These are phyloP conservation scores for Candida gigantensis DNA, from an alignment of 1,139 yeast genomes.

Conservation along the genomic window DNA sequence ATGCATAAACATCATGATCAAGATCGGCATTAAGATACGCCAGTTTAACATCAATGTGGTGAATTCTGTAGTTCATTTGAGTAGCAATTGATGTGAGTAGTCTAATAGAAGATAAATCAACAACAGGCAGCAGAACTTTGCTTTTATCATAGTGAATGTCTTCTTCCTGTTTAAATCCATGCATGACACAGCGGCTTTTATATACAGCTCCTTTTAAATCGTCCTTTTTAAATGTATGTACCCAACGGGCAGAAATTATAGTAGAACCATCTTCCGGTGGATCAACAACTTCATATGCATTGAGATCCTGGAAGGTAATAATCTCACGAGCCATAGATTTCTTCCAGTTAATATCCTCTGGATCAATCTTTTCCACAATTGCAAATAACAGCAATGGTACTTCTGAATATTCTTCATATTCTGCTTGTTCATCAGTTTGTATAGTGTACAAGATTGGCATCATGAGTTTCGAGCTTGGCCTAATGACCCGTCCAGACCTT, in stretches of 20 bases:
- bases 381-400: no score
- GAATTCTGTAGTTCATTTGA: background rate
- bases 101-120: slow-evolving; percentile 3
- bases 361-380: no score
- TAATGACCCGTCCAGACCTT: no score
- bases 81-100: slow-evolving; percentile 2
- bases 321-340: background rate
- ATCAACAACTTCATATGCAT: background rate
- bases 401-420: no score
- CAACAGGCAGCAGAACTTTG: slow-evolving; percentile 2
- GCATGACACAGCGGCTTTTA: slow-evolving; percentile 2
- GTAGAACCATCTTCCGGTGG: background rate
- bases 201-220: background rate
- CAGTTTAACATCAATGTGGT: slow-evolving; percentile 4
- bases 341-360: background rate
- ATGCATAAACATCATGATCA: background rate
- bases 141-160: slow-evolving; percentile 1
- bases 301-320: background rate
- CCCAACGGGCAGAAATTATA: background rate
- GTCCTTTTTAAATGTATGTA: background rate
- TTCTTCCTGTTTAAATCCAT: slow-evolving; percentile 2
- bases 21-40: slow-evolving; percentile 6
- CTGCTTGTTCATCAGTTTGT: no score
- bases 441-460: no score
- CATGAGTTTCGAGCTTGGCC: no score